A percentile compares a stretch with the other conserved stretches of the same genome.
Evolutionary conservation across 495 filamentous ascomycete species (phyloP).

Genomic region (Thozetella sp.): DNA sequence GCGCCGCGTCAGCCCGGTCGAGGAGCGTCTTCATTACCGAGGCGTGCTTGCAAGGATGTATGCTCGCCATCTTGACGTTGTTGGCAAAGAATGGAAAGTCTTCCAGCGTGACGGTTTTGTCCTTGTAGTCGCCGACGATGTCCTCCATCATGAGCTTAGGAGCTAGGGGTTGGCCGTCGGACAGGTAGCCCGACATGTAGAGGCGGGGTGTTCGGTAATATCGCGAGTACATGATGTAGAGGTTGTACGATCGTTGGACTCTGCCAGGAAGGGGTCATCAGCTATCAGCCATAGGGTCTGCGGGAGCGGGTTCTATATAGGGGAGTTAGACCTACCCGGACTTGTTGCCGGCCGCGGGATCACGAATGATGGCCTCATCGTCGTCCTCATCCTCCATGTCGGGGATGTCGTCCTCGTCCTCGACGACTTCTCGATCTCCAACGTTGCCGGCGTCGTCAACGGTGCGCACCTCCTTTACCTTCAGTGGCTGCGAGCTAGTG

Average conservation of each 20-base stretch:
- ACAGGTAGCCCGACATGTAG: conserved; percentile 88
- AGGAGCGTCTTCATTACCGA: conserved; percentile 97
- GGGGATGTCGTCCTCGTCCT: conserved; percentile 85
- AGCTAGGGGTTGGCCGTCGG: conserved; percentile 80
- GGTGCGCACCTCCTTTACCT: conserved; percentile 79
- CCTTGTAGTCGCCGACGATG: conserved; percentile 98
- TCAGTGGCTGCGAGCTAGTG: conserved; percentile 70
- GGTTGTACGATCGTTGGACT: conserved; percentile 86
- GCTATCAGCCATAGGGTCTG: too few relatives aligned
- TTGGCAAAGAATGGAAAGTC: conserved; percentile 91
- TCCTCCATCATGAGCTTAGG: conserved; percentile 98
- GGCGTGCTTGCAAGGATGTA: conserved; percentile 92
- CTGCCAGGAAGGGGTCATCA: conserved; percentile 52
- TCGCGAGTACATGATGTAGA: conserved; percentile 96
- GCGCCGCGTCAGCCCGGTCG: conserved; percentile 88
- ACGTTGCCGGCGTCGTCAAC: conserved; percentile 80
- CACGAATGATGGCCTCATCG: conserved; percentile 94
- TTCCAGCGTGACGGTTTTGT: conserved; percentile 98
- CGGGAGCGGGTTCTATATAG: too few relatives aligned
- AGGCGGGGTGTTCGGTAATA: conserved; percentile 97
- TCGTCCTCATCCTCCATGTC: conserved; percentile 99
- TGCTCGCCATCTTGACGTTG: conserved; percentile 89
- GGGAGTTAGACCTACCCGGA: conserved; percentile 78
- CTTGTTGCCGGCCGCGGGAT: conserved; percentile 59
- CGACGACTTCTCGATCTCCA: conserved; percentile 68